Conservation (phyloP, 108 stramenopile species). For the Aurantiochytrium sp. region DNA sequence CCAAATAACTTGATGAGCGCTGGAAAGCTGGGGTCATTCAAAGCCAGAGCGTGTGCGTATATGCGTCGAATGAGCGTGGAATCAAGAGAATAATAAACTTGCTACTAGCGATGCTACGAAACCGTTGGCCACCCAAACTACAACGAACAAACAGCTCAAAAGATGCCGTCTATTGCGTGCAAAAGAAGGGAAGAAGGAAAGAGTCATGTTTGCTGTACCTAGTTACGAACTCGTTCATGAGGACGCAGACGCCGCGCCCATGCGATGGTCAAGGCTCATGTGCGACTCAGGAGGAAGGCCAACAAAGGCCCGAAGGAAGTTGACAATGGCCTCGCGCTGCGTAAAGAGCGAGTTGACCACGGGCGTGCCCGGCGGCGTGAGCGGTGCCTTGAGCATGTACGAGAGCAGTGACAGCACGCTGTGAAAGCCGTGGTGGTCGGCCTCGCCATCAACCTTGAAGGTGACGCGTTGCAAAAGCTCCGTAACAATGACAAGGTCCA, state of each 20-base stretch:
- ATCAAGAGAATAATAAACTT: no score
- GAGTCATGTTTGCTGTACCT: no score
- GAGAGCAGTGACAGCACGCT: conserved; percentile 83
- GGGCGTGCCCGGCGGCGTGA: conserved; percentile 90
- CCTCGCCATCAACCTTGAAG: conserved; percentile 63
- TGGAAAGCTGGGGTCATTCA: no score
- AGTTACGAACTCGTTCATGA: no score
- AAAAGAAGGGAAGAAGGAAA: no score
- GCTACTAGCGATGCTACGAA: no score
- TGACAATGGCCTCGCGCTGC: conserved; percentile 84
- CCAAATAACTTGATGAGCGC: no score
- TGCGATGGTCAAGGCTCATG: conserved; percentile 87
- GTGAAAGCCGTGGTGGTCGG: conserved; percentile 66
- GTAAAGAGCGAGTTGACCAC: conserved; percentile 92
- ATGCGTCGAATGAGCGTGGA: no score
- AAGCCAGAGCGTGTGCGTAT: no score
- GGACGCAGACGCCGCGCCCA: neutral
- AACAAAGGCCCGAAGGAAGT: conserved; percentile 88
- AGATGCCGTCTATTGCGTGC: no score
- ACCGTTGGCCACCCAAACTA: no score
- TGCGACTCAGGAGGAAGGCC: conserved; percentile 86
- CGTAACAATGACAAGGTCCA: conserved; percentile 84
- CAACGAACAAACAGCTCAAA: no score
- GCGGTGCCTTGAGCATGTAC: conserved; percentile 96
- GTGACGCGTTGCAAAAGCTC: conserved; percentile 84